Evolutionary conservation across 306 rosid species (phyloP), one percentile per base, ranked within the genome.

Genomic region (Cucumis cinereus): DNA sequence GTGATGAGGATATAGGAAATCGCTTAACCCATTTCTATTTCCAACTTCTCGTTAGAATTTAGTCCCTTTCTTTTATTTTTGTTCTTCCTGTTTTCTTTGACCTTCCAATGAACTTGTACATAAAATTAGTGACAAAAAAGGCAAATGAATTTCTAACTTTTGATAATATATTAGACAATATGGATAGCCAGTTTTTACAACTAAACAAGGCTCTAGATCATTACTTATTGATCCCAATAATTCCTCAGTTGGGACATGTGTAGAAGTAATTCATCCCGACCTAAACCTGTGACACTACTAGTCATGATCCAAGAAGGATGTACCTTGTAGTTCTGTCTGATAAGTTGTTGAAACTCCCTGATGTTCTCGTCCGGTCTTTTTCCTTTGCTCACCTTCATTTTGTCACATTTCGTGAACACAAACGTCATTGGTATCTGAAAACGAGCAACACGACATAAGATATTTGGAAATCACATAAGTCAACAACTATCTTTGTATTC

Each of bases 261-360:
- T 77, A 89, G 89, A 66, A 91, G 93, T 72, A 90, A 88, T 55
- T 91, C 98, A 79, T 93, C 98, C 69, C 97, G 87, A 61, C 97
- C 98, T 68, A 91, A 61, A 79, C 96, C 94, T 28, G 96, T 91
- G 69, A 87, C 88, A 72, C 97, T 87, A 87, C 98, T 91, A 11
- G 97, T 91, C 98, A 93, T 88, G 80, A 93, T 91, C 96, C 98
- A 93, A 9, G 98, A 89, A 43, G 96, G 92, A 76, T 91, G 92
- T 67, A 80, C 79, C 84, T 82, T 80, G 85, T 88, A 91, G 82
- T 88, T 86, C 82, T 90, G 79, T 81, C 67, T 73, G 49, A 93
- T 90, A 71, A 93, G 63, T 89, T 91, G 89, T 79, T 86, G 97
- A 81, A 93, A 93, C 8, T 88, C 89, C 80, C 83, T 83, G 57